These are phyloP conservation scores for Aspergillus bombycis DNA, from an alignment of 2,329 filamentous ascomycete genomes.

Conservation along the genomic window DNA sequence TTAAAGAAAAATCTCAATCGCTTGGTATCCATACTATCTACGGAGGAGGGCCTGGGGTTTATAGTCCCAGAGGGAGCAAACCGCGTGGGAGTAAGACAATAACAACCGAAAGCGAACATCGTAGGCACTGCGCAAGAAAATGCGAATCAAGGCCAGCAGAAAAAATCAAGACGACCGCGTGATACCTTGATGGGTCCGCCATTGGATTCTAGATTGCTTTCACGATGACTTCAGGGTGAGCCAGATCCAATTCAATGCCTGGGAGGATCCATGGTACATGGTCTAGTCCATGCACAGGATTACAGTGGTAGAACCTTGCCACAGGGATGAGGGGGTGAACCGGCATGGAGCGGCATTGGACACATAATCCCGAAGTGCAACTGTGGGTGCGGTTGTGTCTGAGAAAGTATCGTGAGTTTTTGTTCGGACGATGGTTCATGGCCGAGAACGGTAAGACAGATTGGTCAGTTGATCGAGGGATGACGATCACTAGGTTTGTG, in stretches of 20 bases:
- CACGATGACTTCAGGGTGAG: conserved; percentile 30
- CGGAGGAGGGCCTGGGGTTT: conserved; percentile 20
- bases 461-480: conserved; percentile 24
- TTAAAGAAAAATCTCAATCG: background rate
- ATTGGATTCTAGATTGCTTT: conserved; percentile 26
- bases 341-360: conserved; percentile 11
- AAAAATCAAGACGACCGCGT: conserved; percentile 28
- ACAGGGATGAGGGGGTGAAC: conserved; percentile 16
- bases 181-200: conserved; percentile 25
- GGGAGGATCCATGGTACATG: conserved; percentile 29
- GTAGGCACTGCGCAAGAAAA: conserved; percentile 12
- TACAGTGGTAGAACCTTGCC: conserved; percentile 19
- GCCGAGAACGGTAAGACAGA: conserved; percentile 18
- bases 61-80: conserved; percentile 22
- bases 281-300: conserved; percentile 15
- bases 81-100: conserved; percentile 10
- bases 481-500: conserved; percentile 19
- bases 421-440: conserved; percentile 7
- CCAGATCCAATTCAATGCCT: conserved; percentile 21
- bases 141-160: conserved; percentile 17
- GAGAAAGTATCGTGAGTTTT: conserved; percentile 18
- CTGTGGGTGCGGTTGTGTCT: conserved; percentile 9
- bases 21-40: background rate
- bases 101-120: conserved; percentile 22
- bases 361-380: conserved; percentile 7